These are phyloP conservation scores for Termitomyces eurrhizus DNA, from an alignment of 768 basidiomycete species.

Conservation along the genomic window DNA sequence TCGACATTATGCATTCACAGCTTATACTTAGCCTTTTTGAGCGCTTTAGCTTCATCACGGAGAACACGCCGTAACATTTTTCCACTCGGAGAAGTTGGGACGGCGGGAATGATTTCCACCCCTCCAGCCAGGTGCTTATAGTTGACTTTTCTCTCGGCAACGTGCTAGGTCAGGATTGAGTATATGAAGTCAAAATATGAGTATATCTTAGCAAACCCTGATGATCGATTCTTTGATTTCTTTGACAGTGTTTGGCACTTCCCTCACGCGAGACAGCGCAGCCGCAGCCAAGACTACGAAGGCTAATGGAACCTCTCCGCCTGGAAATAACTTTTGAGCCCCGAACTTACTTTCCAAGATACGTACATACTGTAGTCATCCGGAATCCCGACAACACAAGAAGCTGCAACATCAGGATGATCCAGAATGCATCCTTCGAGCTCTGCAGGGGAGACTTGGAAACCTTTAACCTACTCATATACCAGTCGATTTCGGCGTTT, in stretches of 20 bases:
- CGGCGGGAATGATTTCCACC: slow-evolving; percentile 48
- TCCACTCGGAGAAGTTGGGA: slow-evolving; percentile 65
- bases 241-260: slow-evolving; percentile 24
- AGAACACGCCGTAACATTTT: slow-evolving; percentile 47
- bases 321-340: slow-evolving; percentile 18
- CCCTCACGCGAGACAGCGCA: slow-evolving; percentile 31
- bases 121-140: slow-evolving; percentile 62
- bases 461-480: slow-evolving; percentile 55
- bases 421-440: slow-evolving; percentile 62
- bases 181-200: not conserved
- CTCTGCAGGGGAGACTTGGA: slow-evolving; percentile 74
- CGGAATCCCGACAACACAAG: slow-evolving; percentile 61
- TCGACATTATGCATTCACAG: not conserved
- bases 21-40: slow-evolving; percentile 7
- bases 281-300: slow-evolving; percentile 51
- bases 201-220: slow-evolving; percentile 33
- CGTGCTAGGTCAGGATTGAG: slow-evolving; percentile 33
- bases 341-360: not conserved
- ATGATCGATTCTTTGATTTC: slow-evolving; percentile 42
- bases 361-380: slow-evolving; percentile 56
- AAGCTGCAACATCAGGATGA: slow-evolving; percentile 55
- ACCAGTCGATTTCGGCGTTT: slow-evolving; percentile 14
- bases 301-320: slow-evolving; percentile 68
- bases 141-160: slow-evolving; percentile 47
- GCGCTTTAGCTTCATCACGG: slow-evolving; percentile 42